Conservation (phyloP, 75 land plant species). For the Azolla pinnata region DNA sequence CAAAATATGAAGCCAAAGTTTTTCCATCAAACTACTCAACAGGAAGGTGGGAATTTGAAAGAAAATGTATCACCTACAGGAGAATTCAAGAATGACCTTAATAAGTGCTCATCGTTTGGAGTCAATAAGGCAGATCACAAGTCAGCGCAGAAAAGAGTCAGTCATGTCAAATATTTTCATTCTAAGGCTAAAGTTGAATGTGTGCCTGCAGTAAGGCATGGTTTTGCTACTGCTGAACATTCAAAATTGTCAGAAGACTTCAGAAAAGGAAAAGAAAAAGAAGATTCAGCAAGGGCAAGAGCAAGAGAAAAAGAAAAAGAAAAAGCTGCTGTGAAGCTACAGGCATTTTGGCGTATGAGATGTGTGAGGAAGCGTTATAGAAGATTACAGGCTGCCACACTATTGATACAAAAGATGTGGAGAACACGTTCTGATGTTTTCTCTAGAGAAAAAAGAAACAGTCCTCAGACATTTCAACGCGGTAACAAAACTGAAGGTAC, state of each 20-base stretch:
- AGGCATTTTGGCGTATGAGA: slow-evolving; percentile 25
- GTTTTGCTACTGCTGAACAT: slow-evolving; percentile 1
- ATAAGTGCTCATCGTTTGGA: neutral
- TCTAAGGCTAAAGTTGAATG: neutral
- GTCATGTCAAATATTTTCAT: neutral
- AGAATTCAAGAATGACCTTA: neutral
- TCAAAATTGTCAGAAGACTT: neutral
- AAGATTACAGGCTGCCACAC: neutral
- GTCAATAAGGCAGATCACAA: neutral
- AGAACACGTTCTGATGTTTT: neutral
- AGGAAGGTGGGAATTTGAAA: neutral
- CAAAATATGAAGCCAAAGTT: neutral
- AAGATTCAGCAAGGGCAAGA: too few relatives aligned
- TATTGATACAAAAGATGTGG: slow-evolving; percentile 12
- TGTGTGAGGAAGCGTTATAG: neutral
- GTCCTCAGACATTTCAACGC: neutral
- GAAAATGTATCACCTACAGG: neutral
- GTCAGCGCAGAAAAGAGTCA: neutral
- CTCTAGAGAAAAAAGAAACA: too few relatives aligned
- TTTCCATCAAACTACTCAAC: neutral
- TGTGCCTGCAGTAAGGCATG: neutral
- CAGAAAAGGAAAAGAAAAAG: neutral
- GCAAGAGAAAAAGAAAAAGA: too few relatives aligned
- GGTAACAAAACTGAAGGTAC: neutral
- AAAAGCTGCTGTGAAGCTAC: neutral